Evolutionary conservation across 257 asterid genomes (phyloP).

Genomic region (Primulina eburnea): DNA sequence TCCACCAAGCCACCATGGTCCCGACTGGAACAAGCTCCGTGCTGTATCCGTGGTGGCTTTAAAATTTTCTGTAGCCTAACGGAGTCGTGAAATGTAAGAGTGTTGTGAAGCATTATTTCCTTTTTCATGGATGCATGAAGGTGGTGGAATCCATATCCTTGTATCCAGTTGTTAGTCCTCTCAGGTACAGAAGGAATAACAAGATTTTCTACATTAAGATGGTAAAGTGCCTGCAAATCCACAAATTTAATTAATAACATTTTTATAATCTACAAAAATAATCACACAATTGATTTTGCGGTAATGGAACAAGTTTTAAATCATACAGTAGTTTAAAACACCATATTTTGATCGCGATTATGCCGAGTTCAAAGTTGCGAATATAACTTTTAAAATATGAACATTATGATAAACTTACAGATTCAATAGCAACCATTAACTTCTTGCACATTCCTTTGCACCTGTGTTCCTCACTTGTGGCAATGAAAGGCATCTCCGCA

Average conservation of each 20-base stretch:
- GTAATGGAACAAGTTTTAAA: too few relatives aligned
- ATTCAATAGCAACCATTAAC: constrained; percentile 48
- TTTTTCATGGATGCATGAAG: constrained; percentile 25
- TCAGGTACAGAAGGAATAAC: constrained; percentile 44
- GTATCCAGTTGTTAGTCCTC: constrained; percentile 33
- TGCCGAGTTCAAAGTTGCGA: too few relatives aligned
- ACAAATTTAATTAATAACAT: background rate
- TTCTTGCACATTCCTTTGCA: constrained; percentile 56
- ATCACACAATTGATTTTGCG: background rate
- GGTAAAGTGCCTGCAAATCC: constrained; percentile 41
- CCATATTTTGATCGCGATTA: too few relatives aligned
- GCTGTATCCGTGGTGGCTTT: background rate
- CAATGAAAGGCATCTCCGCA: constrained; percentile 68
- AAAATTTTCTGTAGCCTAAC: constrained; percentile 44
- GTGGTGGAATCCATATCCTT: constrained; percentile 31
- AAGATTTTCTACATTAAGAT: constrained; percentile 44
- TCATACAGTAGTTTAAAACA: too few relatives aligned
- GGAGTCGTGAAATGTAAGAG: constrained; percentile 50
- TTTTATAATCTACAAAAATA: background rate
- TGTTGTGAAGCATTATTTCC: constrained; percentile 36
- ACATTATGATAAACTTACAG: constrained; percentile 24
- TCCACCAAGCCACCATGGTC: background rate
- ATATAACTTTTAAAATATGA: too few relatives aligned
- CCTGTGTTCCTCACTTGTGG: constrained; percentile 42
- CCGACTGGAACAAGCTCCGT: background rate